These are phyloP conservation scores for Phytophthora podocarpi DNA, from an alignment of 352 stramenopile species.

Conservation along the genomic window DNA sequence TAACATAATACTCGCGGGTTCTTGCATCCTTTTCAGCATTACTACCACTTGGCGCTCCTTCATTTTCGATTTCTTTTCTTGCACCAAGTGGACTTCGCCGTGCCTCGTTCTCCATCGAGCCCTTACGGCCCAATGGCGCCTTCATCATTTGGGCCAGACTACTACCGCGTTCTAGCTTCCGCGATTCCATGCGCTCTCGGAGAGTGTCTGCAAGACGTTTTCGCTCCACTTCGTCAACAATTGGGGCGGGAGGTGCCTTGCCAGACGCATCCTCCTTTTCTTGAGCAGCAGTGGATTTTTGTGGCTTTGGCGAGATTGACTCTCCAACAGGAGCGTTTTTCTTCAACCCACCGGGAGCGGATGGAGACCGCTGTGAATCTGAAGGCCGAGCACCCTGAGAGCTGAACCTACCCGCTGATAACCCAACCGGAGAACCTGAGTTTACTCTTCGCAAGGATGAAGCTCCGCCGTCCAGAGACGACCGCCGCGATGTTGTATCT, in stretches of 20 bases:
- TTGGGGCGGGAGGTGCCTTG: conserved; percentile 10
- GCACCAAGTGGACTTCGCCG: conserved; percentile 9
- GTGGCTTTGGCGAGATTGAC: conserved; percentile 24
- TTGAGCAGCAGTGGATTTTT: conserved; percentile 17
- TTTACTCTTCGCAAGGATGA: conserved; percentile 23
- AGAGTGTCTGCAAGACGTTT: conserved; percentile 43
- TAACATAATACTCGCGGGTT: conserved; percentile 58
- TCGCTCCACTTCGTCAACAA: conserved; percentile 41
- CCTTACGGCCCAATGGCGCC: conserved; percentile 19
- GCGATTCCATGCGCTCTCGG: conserved; percentile 49
- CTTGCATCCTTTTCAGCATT: conserved; percentile 50
- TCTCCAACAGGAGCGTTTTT: conserved; percentile 18
- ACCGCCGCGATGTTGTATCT: conserved; percentile 31
- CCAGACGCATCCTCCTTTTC: conserved; percentile 21
- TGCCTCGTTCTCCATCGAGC: conserved; percentile 21
- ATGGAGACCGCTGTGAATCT: conserved; percentile 21
- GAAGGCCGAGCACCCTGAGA: conserved; percentile 26
- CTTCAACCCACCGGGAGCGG: conserved; percentile 15
- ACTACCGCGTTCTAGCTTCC: conserved; percentile 38
- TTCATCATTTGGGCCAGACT: conserved; percentile 51
- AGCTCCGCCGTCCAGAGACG: conserved; percentile 38
- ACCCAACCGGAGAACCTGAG: conserved; percentile 17
- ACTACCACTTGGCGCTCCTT: conserved; percentile 10
- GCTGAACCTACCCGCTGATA: conserved; percentile 7
- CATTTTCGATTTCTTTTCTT: conserved; percentile 27